phyloP scores from a whole-genome alignment of 2,329 filamentous ascomycete genomes.

The Sporothrix humicola region DNA sequence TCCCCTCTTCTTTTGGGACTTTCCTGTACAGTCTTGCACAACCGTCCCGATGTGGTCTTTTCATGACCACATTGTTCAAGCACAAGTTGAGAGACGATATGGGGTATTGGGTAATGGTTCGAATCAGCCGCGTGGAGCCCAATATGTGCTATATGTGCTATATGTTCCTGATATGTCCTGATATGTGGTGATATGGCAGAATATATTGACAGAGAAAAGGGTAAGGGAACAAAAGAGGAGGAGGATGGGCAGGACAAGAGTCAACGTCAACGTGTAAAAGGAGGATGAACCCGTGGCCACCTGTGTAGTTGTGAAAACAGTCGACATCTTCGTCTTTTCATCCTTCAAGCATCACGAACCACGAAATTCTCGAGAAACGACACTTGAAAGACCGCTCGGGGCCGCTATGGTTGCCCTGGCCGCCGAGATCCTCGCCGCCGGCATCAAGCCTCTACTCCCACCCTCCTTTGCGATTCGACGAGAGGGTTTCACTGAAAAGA shows the following conservation, averaged over 20 bases:
- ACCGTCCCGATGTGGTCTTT: not conserved
- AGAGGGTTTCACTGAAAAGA: no score
- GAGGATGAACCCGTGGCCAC: not conserved
- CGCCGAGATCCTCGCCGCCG: constrained; percentile 18
- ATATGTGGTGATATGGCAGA: no score
- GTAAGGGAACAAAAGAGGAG: not conserved
- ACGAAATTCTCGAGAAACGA: not conserved
- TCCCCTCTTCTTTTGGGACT: not conserved
- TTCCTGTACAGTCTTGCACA: not conserved
- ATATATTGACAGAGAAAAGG: not conserved
- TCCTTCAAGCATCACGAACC: not conserved
- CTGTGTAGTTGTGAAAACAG: no score
- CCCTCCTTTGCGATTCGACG: not conserved
- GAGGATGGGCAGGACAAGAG: not conserved
- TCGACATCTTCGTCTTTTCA: not conserved
- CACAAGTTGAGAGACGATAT: no score
- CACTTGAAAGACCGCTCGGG: no score
- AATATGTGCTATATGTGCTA: constrained; percentile 5
- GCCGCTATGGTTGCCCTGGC: constrained; percentile 26
- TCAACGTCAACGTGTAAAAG: not conserved
- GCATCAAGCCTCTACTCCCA: constrained; percentile 7
- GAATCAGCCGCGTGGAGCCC: constrained; percentile 13
- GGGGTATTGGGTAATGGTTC: not conserved
- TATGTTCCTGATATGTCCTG: not conserved
- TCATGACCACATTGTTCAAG: not conserved